Base-by-base conservation (phyloP, 331 rosid genomes). In the Rosa hybrid region DNA sequence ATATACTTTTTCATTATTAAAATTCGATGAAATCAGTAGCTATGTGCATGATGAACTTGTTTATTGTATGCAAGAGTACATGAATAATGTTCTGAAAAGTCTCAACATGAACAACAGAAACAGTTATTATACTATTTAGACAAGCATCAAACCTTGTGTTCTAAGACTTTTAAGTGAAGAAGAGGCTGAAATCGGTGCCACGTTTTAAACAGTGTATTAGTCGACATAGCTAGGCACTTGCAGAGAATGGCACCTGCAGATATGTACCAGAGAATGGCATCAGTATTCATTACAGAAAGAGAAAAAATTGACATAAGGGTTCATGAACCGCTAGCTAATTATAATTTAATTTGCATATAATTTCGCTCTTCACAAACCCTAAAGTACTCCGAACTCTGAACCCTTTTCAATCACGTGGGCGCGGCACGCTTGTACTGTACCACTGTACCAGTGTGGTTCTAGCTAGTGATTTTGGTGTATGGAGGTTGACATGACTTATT, bases 401-500 rank as follows among this genome's bases (percentile, higher is more conserved):
- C 65, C 4, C 65, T 7, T 56, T n/a, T n/a, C 30, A 21, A 59
- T 30, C 1, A 59, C 34, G 30, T 8, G 65, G 65, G 5, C 27
- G 9, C 14, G 30, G 30, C 17, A 4, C 1, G 14, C 54, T 6
- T 25, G 69, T 63, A 63, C 41, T 27, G 42, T 63, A 27, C 16
- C 39, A 62, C 20, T 6, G 42, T 63, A 27, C 69, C 41, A 6
- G 20, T 46, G 75, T 71, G 20, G n/a, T 71, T 7, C 39, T 34
- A 48, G 7, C 39, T 34, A 48, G 7, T 48, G 23, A 48, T 14
- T 46, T 71, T 14, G 44, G 44, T 71, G 17, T 18, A 21, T 18
- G 60, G 77, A 72, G 72, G 63, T 39, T 54, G 85, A 82, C 72
- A 78, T 83, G 90, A 89, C 74, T n/a, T 64, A 44, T 20, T 59